Base-by-base conservation (phyloP, 306 rosid genomes). In the Cicer pinnatifidum region DNA sequence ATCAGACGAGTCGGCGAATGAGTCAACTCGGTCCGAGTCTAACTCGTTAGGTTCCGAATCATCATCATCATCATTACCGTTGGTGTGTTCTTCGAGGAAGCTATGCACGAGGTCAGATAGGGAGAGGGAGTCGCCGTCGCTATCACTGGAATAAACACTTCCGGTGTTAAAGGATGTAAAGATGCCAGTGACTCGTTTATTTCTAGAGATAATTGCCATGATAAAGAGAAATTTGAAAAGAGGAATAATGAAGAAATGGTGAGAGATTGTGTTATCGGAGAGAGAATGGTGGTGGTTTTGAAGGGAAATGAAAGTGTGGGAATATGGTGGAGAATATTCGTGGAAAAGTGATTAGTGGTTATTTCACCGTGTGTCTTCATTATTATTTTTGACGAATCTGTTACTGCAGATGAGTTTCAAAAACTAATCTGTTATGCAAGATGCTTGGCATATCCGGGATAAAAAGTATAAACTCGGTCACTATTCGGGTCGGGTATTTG, bases 31-130 rank as follows among this genome's bases (percentile, higher is more conserved):
- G 23, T 85, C 90, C 7, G 71, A 45, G 71, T 88, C 87, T 1
- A 82, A 67, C 2, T 88, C 87, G 11, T 57, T 33, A 1, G 7
- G 0, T 4, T 0, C 59, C 0, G 77, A 23, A 5, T 67, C 38
- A 8, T 62, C 7, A 7, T 62, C 7, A 7, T 33, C 2, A 6
- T 33, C 2, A 6, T 6, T 40, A 1, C 40, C 2, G 15, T 56
- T 15, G 8, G 35, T 61, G 9, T 66, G 51, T 8, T 71, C 61
- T 69, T 83, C 84, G 5, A 89, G 82, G 60, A 88, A 92, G 7
- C 58, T 65, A n/a, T 78, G 88, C 7, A 92, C 88, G 70, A 92
- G 96, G 45, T 73, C 81, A 8, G 91, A 86, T 8, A 92, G 85
- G 43, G 82, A 86, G 0, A 82, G 90, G 0, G 86, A 85, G 53